Conservation (phyloP, 2,329 filamentous ascomycete genomes). For the Capronia americana region DNA sequence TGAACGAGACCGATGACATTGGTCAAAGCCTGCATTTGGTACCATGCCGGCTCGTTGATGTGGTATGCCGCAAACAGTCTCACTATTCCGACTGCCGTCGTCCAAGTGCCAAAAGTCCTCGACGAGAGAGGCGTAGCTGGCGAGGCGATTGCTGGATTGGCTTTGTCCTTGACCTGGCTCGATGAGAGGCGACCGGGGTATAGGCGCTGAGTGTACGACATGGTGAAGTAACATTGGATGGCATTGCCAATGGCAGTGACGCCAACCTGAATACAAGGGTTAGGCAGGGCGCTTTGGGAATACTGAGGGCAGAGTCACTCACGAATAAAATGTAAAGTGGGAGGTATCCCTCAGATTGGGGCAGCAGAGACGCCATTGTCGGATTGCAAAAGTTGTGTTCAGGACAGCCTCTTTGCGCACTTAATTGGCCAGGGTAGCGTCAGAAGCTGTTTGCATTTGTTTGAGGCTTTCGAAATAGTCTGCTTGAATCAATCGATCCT, state of each 20-base stretch:
- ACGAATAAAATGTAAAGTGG: slow-evolving; percentile 39
- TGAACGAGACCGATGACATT: slow-evolving; percentile 79
- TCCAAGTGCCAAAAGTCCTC: slow-evolving; percentile 88
- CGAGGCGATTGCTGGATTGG: slow-evolving; percentile 41
- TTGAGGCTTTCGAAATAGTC: background rate
- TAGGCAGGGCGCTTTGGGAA: slow-evolving; percentile 60
- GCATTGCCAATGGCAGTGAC: slow-evolving; percentile 83
- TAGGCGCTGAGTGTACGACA: slow-evolving; percentile 82
- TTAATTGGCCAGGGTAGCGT: background rate
- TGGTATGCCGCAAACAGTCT: slow-evolving; percentile 85
- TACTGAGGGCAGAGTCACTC: slow-evolving; percentile 40
- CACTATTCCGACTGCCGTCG: slow-evolving; percentile 76
- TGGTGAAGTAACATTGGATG: slow-evolving; percentile 79
- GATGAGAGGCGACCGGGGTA: slow-evolving; percentile 58
- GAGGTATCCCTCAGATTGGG: slow-evolving; percentile 36
- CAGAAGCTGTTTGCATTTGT: background rate
- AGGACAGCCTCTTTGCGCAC: background rate
- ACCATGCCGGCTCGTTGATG: slow-evolving; percentile 73
- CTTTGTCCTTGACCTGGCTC: slow-evolving; percentile 15
- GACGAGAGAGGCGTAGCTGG: slow-evolving; percentile 75
- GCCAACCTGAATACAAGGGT: slow-evolving; percentile 67
- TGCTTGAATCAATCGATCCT: background rate
- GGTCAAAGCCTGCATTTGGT: slow-evolving; percentile 81
- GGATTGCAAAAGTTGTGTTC: background rate
- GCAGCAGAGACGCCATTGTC: slow-evolving; percentile 29